Conservation (phyloP, 2,329 filamentous ascomycete species). For the Aspergillus proliferans region DNA sequence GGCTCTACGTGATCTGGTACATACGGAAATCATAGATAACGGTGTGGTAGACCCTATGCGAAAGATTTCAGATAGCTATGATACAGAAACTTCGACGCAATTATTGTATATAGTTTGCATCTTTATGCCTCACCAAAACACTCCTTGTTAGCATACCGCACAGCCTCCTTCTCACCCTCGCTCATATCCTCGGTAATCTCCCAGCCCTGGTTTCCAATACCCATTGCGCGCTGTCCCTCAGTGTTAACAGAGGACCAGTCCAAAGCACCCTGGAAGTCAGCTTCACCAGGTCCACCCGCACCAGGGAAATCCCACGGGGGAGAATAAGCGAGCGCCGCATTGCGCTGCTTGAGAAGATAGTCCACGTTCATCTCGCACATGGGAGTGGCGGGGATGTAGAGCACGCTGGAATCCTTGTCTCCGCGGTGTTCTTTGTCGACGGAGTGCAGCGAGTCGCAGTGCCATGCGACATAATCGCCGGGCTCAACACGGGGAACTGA, state of each 20-base stretch:
- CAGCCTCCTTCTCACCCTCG: conserved; percentile 45
- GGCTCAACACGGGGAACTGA: conserved; percentile 63
- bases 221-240: conserved; percentile 52
- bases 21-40: no score
- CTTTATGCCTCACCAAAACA: conserved; percentile 35
- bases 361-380: conserved; percentile 67
- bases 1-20: no score
- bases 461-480: conserved; percentile 72
- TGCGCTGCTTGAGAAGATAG: conserved; percentile 64
- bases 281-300: conserved; percentile 38
- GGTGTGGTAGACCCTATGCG: no score
- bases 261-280: conserved; percentile 32
- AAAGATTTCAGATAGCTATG: no score
- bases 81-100: no score
- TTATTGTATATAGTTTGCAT: not conserved
- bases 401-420: conserved; percentile 66
- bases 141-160: conserved; percentile 50
- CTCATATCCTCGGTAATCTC: conserved; percentile 42
- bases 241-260: conserved; percentile 35
- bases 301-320: conserved; percentile 67
- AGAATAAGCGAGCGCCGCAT: conserved; percentile 62
- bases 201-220: conserved; percentile 47
- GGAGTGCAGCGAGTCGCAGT: conserved; percentile 74
- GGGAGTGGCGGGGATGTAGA: conserved; percentile 86
- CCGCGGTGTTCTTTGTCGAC: conserved; percentile 76